phyloP scores from a whole-genome alignment of 2,329 filamentous ascomycete species.

The Colletotrichum orbiculare region DNA sequence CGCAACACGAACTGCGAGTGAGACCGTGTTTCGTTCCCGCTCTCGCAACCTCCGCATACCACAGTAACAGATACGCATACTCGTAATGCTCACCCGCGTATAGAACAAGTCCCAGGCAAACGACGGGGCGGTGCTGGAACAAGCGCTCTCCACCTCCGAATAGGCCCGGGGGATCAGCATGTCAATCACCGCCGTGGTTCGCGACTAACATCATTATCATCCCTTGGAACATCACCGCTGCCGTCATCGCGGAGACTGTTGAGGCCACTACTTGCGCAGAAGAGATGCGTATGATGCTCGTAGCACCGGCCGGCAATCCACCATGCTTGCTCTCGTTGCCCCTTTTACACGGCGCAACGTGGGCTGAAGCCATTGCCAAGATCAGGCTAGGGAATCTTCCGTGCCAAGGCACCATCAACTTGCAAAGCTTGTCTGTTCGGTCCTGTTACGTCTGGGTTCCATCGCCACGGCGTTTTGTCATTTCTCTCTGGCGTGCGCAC shows the following conservation, averaged over 20 bases:
- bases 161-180: constrained; percentile 7
- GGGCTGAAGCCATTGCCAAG: constrained; percentile 25
- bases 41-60: constrained; percentile 18
- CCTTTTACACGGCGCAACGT: background rate
- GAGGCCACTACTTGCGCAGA: background rate
- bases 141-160: constrained; percentile 10
- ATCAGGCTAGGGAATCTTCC: constrained; percentile 16
- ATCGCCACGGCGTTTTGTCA: background rate
- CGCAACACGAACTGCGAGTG: background rate
- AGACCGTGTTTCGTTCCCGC: constrained; percentile 20
- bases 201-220: background rate
- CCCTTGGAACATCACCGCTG: constrained; percentile 1
- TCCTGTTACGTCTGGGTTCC: background rate
- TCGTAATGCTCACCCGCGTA: constrained; percentile 18
- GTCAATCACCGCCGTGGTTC: background rate
- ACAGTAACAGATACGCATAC: background rate
- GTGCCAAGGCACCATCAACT: constrained; percentile 32
- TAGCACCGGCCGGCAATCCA: background rate
- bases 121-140: constrained; percentile 23
- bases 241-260: constrained; percentile 24
- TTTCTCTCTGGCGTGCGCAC: no score
- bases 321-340: background rate
- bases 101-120: constrained; percentile 5
- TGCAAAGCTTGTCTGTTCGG: constrained; percentile 30
- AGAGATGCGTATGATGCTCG: background rate